Base-by-base conservation (phyloP, 2,329 filamentous ascomycete species). In the Ophiostoma triangulosporum region DNA sequence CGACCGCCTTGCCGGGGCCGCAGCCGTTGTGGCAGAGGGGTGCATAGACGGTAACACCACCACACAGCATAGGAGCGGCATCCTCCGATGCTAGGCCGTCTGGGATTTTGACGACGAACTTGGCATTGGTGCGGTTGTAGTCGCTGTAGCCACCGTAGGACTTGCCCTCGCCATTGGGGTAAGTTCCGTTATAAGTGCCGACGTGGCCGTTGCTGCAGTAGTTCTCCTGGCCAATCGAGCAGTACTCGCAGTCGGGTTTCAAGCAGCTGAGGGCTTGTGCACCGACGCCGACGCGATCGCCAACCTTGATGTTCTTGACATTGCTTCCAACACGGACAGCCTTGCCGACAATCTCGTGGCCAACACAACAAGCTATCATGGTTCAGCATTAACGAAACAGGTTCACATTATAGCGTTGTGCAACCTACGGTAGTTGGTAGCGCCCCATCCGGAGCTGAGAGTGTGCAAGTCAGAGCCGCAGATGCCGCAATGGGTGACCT, bases 301-400 rank as follows among this genome's bases (percentile, higher is more conserved):
- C 59, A 5, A 57, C 50, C 49, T 52, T 50, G 65, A 85, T 38
- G 31, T 64, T 61, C 20, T 65, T 68, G 12, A 71, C 72, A 48
- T 72, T 62, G 24, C 66, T 66, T 32, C 78, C 80, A 33, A 81
- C 69, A 27, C 75, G 73, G 24, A 77, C 72, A 7, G 73, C 76
- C 8, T 68, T 74, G 45, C 81, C 81, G 57, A 84, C 73, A 45
- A 84, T 83, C 60, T 84, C 81, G 64, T 84, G 81, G 52, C 80
- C 81, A 24, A 81, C 76, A 43, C 76, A 76, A 61, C 72, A 73
- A n/a, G 73, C 71, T 65, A 26, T 12, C 6, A 6, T 22, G 6
- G 14, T n/a, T 26, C 11, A 24, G 46, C 14, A 24, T 31, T 14
- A 22, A 7, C 32, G 15, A 22, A 22, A 27, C n/a, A n/a, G n/a